Evolutionary conservation across 345 rosid genomes (phyloP), one percentile per base, ranked within the genome.

Genomic region (Camelina neglecta): DNA sequence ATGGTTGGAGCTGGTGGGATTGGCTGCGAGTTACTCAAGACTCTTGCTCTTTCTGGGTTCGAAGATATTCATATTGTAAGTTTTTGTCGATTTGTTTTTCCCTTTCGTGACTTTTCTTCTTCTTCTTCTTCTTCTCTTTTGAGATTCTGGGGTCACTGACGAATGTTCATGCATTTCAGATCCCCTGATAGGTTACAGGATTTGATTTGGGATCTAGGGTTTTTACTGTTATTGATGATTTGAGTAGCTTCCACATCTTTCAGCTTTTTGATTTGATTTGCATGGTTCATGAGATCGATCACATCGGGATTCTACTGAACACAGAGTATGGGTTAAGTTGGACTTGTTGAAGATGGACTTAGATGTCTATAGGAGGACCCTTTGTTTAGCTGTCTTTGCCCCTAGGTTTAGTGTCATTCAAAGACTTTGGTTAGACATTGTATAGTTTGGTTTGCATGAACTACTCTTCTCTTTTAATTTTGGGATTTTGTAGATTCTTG

Each of bases 1-100:
- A 88, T 96, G 98, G 98, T 96, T 57, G 99, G 99, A 36, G 99
- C 99, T 4, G 99, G 99, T 53, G 97, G 99, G 39, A 93, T 96
- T 78, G 99, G 99, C 42, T 93, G 99, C 74, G 99, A 96, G 90
- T 84, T 96, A 51, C 95, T 96, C 16, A 96, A 96, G 84, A 93
- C 96, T 68, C 96, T 96, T 24, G 93, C 91, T 75, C 98, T 96
- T 54, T 88, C 99, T 57, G 96, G 95, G 36, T 96, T 96, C 82
- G 77, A 80, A 36, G 97, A 96, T 69, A 91, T 96, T 72, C 98
- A 96, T 87, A 91, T 96, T 41, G 99, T 96, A 77, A 88, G 96
- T 80, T 56, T 50, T 1, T 29, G 31, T n/a, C 58, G 4, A 63
- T 21, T 59, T 57, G 2, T 18, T 18, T 18, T 18, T 18, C 18